Conservation (phyloP, 2,329 filamentous ascomycete genomes). For the Ophiocordyceps unilateralis region DNA sequence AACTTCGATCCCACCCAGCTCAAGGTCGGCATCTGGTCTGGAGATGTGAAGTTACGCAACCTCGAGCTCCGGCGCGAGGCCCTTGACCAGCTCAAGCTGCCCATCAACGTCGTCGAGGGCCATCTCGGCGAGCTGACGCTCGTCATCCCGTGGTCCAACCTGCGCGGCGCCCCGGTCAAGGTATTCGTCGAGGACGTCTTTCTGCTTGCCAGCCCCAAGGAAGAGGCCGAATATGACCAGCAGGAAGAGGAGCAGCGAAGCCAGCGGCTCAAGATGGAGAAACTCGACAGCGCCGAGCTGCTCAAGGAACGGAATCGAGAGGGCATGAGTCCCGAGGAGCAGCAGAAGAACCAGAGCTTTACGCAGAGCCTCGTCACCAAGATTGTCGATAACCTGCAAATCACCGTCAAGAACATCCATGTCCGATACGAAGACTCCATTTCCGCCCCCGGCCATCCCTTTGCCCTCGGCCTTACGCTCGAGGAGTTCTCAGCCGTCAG, state of each 20-base stretch:
- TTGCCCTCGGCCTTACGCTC: constrained; percentile 79
- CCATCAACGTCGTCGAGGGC: constrained; percentile 90
- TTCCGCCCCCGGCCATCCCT: constrained; percentile 85
- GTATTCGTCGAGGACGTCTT: constrained; percentile 96
- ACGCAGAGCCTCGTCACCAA: constrained; percentile 88
- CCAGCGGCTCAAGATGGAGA: constrained; percentile 96
- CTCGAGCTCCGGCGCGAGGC: constrained; percentile 88
- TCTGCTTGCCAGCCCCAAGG: constrained; percentile 83
- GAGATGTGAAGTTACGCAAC: constrained; percentile 87
- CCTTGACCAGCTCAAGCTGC: constrained; percentile 89
- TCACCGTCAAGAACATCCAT: constrained; percentile 96
- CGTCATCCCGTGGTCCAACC: constrained; percentile 92
- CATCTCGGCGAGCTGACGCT: constrained; percentile 85
- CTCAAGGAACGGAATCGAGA: constrained; percentile 85
- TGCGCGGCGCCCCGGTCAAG: constrained; percentile 85
- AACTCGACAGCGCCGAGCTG: constrained; percentile 88
- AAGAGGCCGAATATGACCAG: constrained; percentile 83
- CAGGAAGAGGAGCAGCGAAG: constrained; percentile 78
- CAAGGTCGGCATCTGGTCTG: constrained; percentile 97
- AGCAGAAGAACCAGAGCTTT: constrained; percentile 95
- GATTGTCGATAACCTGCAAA: constrained; percentile 95
- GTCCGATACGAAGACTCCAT: constrained; percentile 96
- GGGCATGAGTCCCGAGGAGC: constrained; percentile 84
- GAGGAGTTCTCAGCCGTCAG: constrained; percentile 95
- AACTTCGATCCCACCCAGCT: constrained; percentile 97